phyloP scores from a whole-genome alignment of 352 stramenopile genomes.

The Thalassiosira gravida region DNA sequence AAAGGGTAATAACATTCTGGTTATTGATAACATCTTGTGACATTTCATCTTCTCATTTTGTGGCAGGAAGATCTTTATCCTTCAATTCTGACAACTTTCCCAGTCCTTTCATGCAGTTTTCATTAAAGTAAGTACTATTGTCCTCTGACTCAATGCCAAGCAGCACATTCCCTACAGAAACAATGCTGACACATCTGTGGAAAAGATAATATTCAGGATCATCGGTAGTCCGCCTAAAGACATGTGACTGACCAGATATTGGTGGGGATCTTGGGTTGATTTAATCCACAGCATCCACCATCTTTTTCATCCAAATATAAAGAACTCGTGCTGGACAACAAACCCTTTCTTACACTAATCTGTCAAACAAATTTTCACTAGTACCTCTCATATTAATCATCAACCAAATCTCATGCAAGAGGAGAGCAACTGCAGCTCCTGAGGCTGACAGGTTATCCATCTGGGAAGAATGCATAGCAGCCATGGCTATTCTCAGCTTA shows the following conservation, averaged over 20 bases:
- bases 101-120: conserved; percentile 14
- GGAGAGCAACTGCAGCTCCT: conserved; percentile 7
- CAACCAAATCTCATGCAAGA: conserved; percentile 15
- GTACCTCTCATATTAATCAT: conserved; percentile 26
- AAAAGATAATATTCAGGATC: conserved; percentile 18
- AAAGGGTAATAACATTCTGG: conserved; percentile 20
- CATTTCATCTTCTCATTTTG: conserved; percentile 12
- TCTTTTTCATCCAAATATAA: conserved; percentile 13
- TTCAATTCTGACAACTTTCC: conserved; percentile 22
- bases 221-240: conserved; percentile 12
- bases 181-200: conserved; percentile 9
- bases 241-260: neutral
- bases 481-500: conserved; percentile 2
- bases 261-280: conserved; percentile 3
- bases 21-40: conserved; percentile 14
- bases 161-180: conserved; percentile 10
- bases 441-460: neutral
- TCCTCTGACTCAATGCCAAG: conserved; percentile 10
- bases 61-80: conserved; percentile 3
- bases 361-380: conserved; percentile 4
- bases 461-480: conserved; percentile 22
- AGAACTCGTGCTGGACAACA: conserved; percentile 7
- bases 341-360: conserved; percentile 6
- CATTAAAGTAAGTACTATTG: conserved; percentile 10
- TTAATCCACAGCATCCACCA: conserved; percentile 4